phyloP scores from a whole-genome alignment of 176 grass and related monocot species.

The Triticum turgidum region DNA sequence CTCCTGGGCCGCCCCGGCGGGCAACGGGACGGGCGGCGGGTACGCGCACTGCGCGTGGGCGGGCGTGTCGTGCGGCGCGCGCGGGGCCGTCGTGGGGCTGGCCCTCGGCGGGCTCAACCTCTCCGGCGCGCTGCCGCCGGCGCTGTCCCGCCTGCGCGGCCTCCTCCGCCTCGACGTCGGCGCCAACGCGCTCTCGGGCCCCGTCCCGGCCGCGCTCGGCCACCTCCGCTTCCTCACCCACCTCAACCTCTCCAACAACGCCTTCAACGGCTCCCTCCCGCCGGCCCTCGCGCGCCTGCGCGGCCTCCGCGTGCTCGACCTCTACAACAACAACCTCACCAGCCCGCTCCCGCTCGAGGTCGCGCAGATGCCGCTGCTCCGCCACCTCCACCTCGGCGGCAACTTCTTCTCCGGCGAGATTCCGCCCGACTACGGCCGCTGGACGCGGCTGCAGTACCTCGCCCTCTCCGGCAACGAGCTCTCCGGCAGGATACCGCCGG shows the following conservation, averaged over 20 bases:
- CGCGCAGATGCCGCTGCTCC: conserved; percentile 46
- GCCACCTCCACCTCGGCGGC: conserved; percentile 64
- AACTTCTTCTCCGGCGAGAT: conserved; percentile 75
- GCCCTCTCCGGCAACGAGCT: conserved; percentile 84
- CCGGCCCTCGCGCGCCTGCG: conserved; percentile 43
- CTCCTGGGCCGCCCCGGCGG: conserved; percentile 29
- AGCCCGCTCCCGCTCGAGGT: conserved; percentile 65
- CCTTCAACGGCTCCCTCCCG: conserved; percentile 61
- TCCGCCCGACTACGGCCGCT: conserved; percentile 56
- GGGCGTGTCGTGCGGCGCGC: conserved; percentile 57
- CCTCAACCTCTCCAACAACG: conserved; percentile 94
- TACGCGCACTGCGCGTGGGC: conserved; percentile 48
- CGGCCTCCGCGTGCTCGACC: conserved; percentile 54
- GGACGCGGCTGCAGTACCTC: conserved; percentile 48
- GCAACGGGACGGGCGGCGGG: neutral
- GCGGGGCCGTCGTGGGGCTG: conserved; percentile 42
- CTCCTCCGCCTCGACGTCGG: conserved; percentile 57
- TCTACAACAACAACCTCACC: conserved; percentile 89
- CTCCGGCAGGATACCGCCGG: conserved; percentile 52
- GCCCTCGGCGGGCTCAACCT: conserved; percentile 63
- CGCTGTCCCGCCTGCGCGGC: conserved; percentile 42
- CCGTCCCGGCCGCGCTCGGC: conserved; percentile 50
- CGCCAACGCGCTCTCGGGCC: conserved; percentile 51
- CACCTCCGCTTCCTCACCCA: conserved; percentile 50
- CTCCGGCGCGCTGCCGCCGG: conserved; percentile 53